Percentiles rank a stretch among this genome's conserved stretches.
Evolutionary conservation across 805 yeast species (phyloP).

Genomic region (Torulaspora gathmanii): DNA sequence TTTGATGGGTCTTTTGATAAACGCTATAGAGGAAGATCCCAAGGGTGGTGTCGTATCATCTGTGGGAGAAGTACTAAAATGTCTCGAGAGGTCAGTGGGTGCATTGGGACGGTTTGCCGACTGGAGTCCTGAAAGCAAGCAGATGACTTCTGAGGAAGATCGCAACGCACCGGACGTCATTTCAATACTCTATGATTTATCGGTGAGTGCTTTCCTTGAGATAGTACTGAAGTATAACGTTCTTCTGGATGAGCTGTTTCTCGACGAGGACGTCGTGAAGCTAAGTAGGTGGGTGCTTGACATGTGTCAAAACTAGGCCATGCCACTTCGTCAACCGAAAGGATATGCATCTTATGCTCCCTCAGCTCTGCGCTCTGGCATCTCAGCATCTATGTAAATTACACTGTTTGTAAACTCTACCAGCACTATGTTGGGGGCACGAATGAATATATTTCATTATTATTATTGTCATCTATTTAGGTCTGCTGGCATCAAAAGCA

Average conservation of each 20-base stretch:
- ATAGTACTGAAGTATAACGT: constrained; percentile 60
- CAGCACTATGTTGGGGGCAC: background rate
- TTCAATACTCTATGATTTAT: constrained; percentile 55
- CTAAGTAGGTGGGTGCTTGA: constrained; percentile 72
- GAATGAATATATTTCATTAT: background rate
- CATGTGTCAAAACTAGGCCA: constrained; percentile 26
- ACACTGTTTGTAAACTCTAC: constrained; percentile 3
- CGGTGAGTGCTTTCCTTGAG: constrained; percentile 59
- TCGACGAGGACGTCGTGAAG: constrained; percentile 58
- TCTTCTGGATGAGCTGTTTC: constrained; percentile 57
- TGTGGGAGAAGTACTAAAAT: constrained; percentile 54
- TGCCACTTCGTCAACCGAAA: background rate
- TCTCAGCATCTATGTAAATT: constrained; percentile 3
- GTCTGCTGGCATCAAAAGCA: background rate
- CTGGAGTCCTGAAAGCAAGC: constrained; percentile 22
- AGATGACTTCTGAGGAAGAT: constrained; percentile 13
- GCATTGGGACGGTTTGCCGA: constrained; percentile 46
- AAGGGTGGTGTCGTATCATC: constrained; percentile 48
- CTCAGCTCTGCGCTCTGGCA: background rate
- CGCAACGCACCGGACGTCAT: constrained; percentile 39
- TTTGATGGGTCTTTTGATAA: constrained; percentile 45
- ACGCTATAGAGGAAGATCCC: constrained; percentile 62
- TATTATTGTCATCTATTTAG: background rate
- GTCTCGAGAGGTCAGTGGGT: constrained; percentile 57
- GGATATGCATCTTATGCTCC: background rate